Percentiles rank a stretch among this genome's conserved stretches.
phyloP scores from a whole-genome alignment of 768 basidiomycete species.

The Suillus paluster region DNA sequence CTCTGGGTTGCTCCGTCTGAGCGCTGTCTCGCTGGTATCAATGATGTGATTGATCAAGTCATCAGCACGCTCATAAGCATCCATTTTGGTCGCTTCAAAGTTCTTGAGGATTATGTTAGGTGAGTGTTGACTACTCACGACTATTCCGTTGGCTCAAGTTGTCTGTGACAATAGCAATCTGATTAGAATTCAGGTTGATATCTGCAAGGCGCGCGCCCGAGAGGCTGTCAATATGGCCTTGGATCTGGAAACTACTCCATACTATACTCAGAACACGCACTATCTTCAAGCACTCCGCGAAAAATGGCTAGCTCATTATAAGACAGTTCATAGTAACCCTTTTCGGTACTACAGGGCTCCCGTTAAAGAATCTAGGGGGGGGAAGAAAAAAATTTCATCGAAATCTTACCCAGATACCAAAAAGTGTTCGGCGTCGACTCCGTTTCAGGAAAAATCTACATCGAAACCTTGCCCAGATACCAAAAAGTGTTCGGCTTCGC shows the following conservation, averaged over 20 bases:
- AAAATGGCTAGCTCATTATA: slow-evolving; percentile 32
- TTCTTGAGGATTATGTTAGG: slow-evolving; percentile 41
- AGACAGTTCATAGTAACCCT: slow-evolving; percentile 12
- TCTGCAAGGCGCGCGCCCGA: slow-evolving; percentile 26
- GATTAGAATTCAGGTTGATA: slow-evolving; percentile 33
- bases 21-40: slow-evolving; percentile 39
- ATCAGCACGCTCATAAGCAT: slow-evolving; percentile 31
- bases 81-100: slow-evolving; percentile 46
- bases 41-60: slow-evolving; percentile 34
- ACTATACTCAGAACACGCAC: slow-evolving; percentile 42
- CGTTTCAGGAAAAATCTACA: too few relatives aligned
- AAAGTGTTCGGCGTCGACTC: too few relatives aligned
- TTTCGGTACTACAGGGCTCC: slow-evolving; percentile 15
- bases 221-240: slow-evolving; percentile 38
- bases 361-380: too few relatives aligned
- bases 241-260: slow-evolving; percentile 41
- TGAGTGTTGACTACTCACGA: slow-evolving; percentile 22
- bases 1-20: slow-evolving; percentile 43
- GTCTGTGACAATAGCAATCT: slow-evolving; percentile 25
- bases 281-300: slow-evolving; percentile 25
- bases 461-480: too few relatives aligned
- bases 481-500: too few relatives aligned
- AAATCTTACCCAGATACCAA: too few relatives aligned
- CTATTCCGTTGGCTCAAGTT: background rate
- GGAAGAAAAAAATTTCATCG: too few relatives aligned